Evolutionary conservation across 2,329 filamentous ascomycete genomes (phyloP), one percentile per base, ranked within the genome.

Genomic region (Claviceps arundinis): DNA sequence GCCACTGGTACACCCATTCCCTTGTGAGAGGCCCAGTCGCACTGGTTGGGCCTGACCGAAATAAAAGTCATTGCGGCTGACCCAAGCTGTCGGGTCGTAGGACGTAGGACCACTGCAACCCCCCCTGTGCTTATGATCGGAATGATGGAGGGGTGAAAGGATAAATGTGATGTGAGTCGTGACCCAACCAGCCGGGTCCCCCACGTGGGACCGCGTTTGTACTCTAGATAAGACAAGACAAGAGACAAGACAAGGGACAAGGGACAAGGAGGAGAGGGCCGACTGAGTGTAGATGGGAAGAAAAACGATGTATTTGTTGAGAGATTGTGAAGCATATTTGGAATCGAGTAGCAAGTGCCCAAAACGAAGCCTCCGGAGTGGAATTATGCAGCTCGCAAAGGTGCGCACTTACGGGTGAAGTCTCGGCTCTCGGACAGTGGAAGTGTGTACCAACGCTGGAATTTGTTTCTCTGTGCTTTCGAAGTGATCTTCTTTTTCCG

Each of bases 21-120:
- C 48, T 45, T 38, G 42, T 26, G 34, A 37, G 34, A 17, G 49
- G 41, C 38, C 13, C 42, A 24, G 50, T 51, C 30, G 43, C 50
- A 51, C 50, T 46, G 43, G 22, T 22, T 51, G 34, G 50, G 50
- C 50, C 50, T 54, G 43, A 51, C 47, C 47, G 45, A 46, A 34
- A 37, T 24, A 43, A 43, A 44, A 43, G 17, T 22, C 42, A 44
- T 50, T 49, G 48, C 40, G 51, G 51, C 51, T 43, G 54, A 55
- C 37, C 53, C 53, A 55, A 37, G 45, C 51, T 55, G 51, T 51
- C 53, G 53, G 53, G 53, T 53, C 51, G 50, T n/a, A 37, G 47
- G 22, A 45, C 41, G 22, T 45, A n/a, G 22, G n/a, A 13, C 22
- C 24, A 51, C 42, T 50, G 22, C 44, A 41, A 11, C n/a, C 17